Evolutionary conservation across 179 eudicot genomes (phyloP), one percentile per base, ranked within the genome.

Genomic region (Patellifolia procumbens): DNA sequence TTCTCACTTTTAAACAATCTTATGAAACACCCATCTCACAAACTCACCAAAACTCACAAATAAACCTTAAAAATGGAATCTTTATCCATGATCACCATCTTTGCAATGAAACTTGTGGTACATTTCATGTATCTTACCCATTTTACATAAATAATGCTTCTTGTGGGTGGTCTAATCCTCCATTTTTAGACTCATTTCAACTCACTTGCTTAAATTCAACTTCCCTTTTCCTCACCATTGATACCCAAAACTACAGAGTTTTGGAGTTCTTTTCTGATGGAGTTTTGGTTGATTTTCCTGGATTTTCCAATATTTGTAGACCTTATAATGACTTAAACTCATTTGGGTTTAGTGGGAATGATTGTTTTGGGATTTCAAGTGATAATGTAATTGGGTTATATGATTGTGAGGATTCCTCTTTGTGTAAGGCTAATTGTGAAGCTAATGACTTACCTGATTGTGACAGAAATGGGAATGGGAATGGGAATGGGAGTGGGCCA

Each of bases 331-430:
- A 89, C 75, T 61, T 91, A 26, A 88, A 78, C 63, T 84, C 91
- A 43, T 91, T 90, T 60, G 78, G 80, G 74, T 90, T 92, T 72
- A 34, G 58, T 10, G 85, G 80, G 26, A 85, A 89, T 37, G 75
- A 77, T 16, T 83, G 71, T 80, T 86, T 90, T 74, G 88, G 89
- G 26, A 86, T 92, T 9, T 90, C 97, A 4, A 71, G 69, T 37
- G 97, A 92, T 70, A 92, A 92, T 73, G 83, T 90, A 20, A 69
- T 92, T 49, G 93, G 89, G 5, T 79, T 92, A 79, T 92, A 92
- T 62, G 91, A 88, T 60, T 90, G 97, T 68, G 91, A 89, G 72
- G 97, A 92, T 71, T 87, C 97, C 3, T 90, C 91, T 9, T 80
- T 88, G 74, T 90, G 97, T 75, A 87, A 87, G 75, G 70, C 90